Percentiles rank a stretch among this genome's conserved stretches.
Evolutionary conservation across 164 flowering plant genomes (phyloP).

Genomic region (Stephania cephalantha): DNA sequence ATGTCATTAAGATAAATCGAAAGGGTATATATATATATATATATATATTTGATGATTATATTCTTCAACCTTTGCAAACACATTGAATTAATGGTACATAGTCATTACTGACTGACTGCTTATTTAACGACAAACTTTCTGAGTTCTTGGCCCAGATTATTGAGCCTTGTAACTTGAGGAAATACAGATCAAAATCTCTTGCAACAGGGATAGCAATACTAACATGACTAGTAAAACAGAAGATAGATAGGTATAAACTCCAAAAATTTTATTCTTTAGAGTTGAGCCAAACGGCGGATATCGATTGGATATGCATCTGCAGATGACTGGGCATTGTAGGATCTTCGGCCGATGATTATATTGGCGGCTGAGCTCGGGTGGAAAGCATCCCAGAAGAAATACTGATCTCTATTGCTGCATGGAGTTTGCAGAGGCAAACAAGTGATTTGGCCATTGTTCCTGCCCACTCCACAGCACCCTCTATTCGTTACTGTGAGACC

Average conservation of each 20-base stretch:
- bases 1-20: background rate
- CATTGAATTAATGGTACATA: background rate
- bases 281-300: slow-evolving; percentile 53
- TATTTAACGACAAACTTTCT: background rate
- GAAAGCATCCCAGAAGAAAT: slow-evolving; percentile 86
- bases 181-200: background rate
- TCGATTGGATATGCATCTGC: slow-evolving; percentile 65
- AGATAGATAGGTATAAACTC: background rate
- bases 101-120: background rate
- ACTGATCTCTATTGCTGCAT: slow-evolving; percentile 53
- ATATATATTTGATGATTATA: background rate
- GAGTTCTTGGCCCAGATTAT: background rate
- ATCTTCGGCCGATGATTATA: slow-evolving; percentile 43
- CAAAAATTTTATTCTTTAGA: slow-evolving; percentile 20
- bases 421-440: slow-evolving; percentile 72
- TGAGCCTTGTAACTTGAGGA: background rate
- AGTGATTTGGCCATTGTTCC: slow-evolving; percentile 86
- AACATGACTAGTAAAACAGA: background rate
- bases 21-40: background rate
- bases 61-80: background rate
- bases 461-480: slow-evolving; percentile 91
- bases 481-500: slow-evolving; percentile 58
- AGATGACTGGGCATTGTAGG: slow-evolving; percentile 47
- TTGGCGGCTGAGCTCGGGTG: slow-evolving; percentile 78
- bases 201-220: background rate